phyloP scores from a whole-genome alignment of 1,284 basidiomycete species.

The Ustilago vetiveriae region DNA sequence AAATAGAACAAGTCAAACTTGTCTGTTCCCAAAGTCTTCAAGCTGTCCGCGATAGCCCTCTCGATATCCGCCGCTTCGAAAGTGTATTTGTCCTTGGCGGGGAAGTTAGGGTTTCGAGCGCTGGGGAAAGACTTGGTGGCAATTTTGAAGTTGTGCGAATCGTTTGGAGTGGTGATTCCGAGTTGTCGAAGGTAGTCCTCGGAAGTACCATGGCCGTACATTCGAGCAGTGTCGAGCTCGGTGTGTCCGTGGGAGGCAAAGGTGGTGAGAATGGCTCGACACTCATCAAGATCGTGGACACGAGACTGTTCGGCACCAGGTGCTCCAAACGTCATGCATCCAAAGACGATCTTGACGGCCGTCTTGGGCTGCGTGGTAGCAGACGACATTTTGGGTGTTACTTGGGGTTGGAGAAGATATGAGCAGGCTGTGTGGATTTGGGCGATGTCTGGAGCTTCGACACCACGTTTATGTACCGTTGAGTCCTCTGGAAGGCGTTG shows the following conservation, averaged over 20 bases:
- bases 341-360: slow-evolving; percentile 63
- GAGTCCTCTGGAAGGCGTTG: no score
- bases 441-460: no score
- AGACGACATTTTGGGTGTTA: slow-evolving; percentile 7
- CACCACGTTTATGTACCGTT: no score
- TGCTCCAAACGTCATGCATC: slow-evolving; percentile 70
- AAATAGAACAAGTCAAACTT: slow-evolving; percentile 72
- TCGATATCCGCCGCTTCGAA: slow-evolving; percentile 68
- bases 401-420: not conserved
- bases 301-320: slow-evolving; percentile 70
- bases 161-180: slow-evolving; percentile 16
- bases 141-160: slow-evolving; percentile 38
- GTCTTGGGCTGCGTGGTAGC: slow-evolving; percentile 73
- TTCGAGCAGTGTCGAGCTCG: slow-evolving; percentile 72
- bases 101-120: slow-evolving; percentile 28
- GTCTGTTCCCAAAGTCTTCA: slow-evolving; percentile 66
- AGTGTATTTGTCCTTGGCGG: slow-evolving; percentile 34
- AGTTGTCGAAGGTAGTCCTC: slow-evolving; percentile 50
- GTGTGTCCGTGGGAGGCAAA: slow-evolving; percentile 74
- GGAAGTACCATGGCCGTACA: slow-evolving; percentile 67
- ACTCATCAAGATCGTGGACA: slow-evolving; percentile 71
- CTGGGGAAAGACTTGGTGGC: slow-evolving; percentile 67
- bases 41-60: slow-evolving; percentile 51
- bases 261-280: slow-evolving; percentile 72
- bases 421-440: not conserved